Base-by-base conservation (phyloP, 306 rosid genomes). In the Acacia confusa region DNA sequence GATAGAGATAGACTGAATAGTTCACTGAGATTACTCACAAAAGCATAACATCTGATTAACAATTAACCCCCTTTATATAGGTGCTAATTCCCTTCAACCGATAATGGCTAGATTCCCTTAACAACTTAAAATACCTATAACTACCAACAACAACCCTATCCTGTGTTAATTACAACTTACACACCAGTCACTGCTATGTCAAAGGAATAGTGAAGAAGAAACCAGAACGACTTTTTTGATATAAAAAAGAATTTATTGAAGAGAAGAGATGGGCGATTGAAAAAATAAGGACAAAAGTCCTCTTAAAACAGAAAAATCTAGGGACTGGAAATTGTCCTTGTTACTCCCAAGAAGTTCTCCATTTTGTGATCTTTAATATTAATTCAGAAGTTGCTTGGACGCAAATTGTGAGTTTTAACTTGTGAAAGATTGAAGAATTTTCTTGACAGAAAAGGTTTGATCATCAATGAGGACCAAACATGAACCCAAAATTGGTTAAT, bases 201-300 rank as follows among this genome's bases (percentile, higher is more conserved):
- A 61, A 81, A 70, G 53, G 34, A 70, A 9, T 67, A 74, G 28
- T 55, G 47, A 38, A 74, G 75, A 63, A 50, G 45, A 19, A 36
- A 64, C 14, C 68, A 57, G 22, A 57, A 57, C 0, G 4, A 8
- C 28, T 57, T n/a, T 55, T 20, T 53, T 20, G 10, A 20, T 53
- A 53, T n/a, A 53, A 53, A 53, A 53, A 11, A 57, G 1, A 9
- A 55, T 55, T 57, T 22, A 57, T 57, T 9, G 14, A 57, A 57
- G 64, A 57, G 64, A 55, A 55, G 28, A 57, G 64, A 57, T 43
- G 6, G 11, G 64, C 64, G 10, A 22, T 57, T 0, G 3, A 22
- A 22, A 12, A 22, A 57, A 57, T 5, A 36, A 36, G 64, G 28
- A 57, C 28, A 57, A 2, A 57, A 57, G 28, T n/a, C 63, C 28